Percentiles rank a stretch among this genome's conserved stretches.
These are phyloP conservation scores for Rosa chinensis DNA, from an alignment of 306 rosid genomes.

Conservation along the genomic window DNA sequence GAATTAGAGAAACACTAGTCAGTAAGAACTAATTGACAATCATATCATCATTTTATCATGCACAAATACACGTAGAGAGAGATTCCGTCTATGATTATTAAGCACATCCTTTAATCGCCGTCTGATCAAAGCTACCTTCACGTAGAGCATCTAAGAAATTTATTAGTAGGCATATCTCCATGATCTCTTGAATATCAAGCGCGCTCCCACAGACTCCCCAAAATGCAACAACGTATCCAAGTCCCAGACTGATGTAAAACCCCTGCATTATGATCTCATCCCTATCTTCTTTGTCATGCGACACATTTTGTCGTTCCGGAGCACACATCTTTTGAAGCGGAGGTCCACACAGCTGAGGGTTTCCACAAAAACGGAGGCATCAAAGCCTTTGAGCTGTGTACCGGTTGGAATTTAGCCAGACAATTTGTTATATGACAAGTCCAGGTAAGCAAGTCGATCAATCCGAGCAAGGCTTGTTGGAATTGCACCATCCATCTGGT, in stretches of 20 bases:
- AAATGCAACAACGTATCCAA: slow-evolving; percentile 23
- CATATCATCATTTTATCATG: no score
- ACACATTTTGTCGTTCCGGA: neutral
- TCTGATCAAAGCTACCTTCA: neutral
- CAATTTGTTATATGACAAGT: slow-evolving; percentile 31
- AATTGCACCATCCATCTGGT: slow-evolving; percentile 27
- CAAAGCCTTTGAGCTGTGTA: neutral
- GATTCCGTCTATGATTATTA: no score
- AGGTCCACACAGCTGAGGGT: neutral
- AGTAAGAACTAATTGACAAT: no score
- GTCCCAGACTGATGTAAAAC: slow-evolving; percentile 13
- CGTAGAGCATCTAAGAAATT: slow-evolving; percentile 13
- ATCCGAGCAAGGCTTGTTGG: slow-evolving; percentile 17
- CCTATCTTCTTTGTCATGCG: neutral
- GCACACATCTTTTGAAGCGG: neutral
- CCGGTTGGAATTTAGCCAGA: slow-evolving; percentile 22
- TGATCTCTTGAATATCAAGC: slow-evolving; percentile 7
- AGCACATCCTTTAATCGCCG: neutral
- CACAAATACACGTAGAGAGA: no score
- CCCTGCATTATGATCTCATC: slow-evolving; percentile 12
- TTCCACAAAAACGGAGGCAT: neutral
- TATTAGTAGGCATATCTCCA: slow-evolving; percentile 32
- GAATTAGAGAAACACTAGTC: no score
- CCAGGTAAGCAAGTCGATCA: accelerated
- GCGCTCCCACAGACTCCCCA: slow-evolving; percentile 39